Base-by-base conservation (phyloP, 306 rosid species). In the Quillaja saponaria region DNA sequence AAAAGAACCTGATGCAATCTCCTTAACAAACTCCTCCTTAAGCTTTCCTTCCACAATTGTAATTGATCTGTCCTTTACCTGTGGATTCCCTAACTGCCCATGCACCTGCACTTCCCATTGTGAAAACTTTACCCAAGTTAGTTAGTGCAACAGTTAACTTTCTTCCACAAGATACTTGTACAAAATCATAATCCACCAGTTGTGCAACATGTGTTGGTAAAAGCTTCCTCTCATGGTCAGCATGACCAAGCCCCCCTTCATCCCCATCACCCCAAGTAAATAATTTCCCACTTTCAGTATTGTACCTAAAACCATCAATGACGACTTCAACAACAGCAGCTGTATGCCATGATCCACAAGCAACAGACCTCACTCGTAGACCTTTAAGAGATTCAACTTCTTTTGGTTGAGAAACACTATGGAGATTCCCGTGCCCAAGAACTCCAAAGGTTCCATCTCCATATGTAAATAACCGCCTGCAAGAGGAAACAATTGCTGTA, bases 181-280 rank as follows among this genome's bases (percentile, higher is more conserved):
- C 77, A 73, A 87, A 87, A 54, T 90, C 88, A 56, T 74, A 76
- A 59, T 87, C 97, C 28, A 84, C 85, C 10, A 90, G 95, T 18
- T 76, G 83, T 11, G 88, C 67, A 68, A 90, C 92, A 73, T 90
- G 81, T 14, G 88, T 75, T 11, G 97, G 97, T 40, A 86, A 68
- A 47, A 87, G 82, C 78, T 75, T 90, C 67, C 68, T 80, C 58
- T 75, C 84, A 10, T 82, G 61, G 50, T 81, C 83, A 17, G 69
- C 57, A 71, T 87, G 92, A 16, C 97, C 97, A 7, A 90, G 88
- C 80, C 78, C 68, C 13, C 92, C 88, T 66, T 73, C 75, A 75
- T 87, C 92, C 34, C 85, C 95, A 73, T 90, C 92, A 46, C 97
- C 97, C 97, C 97, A 90, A 34, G 97, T 84, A 73, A 87, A 90